Base-by-base conservation (phyloP, 768 basidiomycete species). In the Gymnopilus dilepis region DNA sequence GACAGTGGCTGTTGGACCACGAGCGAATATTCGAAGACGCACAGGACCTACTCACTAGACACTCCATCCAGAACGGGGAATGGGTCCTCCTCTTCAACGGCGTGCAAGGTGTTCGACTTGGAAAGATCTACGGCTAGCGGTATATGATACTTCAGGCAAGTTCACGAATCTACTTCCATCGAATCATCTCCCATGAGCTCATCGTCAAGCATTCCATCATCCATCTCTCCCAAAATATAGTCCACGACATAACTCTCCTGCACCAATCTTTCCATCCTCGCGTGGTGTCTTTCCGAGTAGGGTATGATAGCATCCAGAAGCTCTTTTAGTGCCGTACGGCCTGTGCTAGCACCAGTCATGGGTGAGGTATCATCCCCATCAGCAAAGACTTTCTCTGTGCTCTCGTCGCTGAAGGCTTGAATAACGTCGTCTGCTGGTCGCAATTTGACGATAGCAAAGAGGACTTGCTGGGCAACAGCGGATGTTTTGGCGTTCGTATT, bases 231-330 rank as follows among this genome's bases (percentile, higher is more conserved):
- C 30, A 95, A 77, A 58, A 95, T 80, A 65, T 92, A 96, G 72
- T 99, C 97, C 58, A 99, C 86, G 64, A 97, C 88, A 69, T 95
- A 99, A 72, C 94, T 97, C 70, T 99, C 97, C 77, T 97, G 94
- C 31, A 97, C 85, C 58, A 97, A 76, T 70, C 87, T 85, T 60
- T 96, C 94, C 73, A 95, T 84, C 66, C 96, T 81, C 37, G 88
- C 77, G 42, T 96, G 84, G 77, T 99, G 97, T 54, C 97, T 84
- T 72, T 97, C 94, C 8, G 96, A 96, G 72, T 99, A 99, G 11
- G 97, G 95, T 53, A 98, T 86, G 57, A 98, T 77, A 4, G 87
- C 90, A 47, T 95, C 93, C 11, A 98, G 75, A 56, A 97, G 74
- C 55, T 97, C 94, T 68, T 86, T 87, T 53, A 92, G 72, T 30